phyloP scores from a whole-genome alignment of 345 rosid genomes.

The Gossypium turneri region DNA sequence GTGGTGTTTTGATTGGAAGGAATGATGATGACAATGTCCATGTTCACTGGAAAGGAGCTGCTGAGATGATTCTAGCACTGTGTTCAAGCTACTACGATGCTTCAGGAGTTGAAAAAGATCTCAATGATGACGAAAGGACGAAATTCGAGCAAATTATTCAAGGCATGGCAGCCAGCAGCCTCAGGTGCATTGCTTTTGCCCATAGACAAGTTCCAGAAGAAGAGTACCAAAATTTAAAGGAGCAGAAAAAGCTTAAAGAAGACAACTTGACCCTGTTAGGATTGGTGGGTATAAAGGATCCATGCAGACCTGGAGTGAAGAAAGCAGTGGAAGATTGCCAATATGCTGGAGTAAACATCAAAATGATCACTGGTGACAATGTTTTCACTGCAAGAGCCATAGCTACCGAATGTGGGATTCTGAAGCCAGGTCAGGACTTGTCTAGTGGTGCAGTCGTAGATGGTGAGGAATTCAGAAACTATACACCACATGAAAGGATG shows the following conservation, averaged over 20 bases:
- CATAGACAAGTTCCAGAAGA: neutral
- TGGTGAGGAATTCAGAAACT: conserved; percentile 1
- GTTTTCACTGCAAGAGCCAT: conserved; percentile 11
- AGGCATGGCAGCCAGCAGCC: conserved; percentile 6
- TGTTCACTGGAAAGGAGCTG: conserved; percentile 9
- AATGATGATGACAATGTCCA: neutral
- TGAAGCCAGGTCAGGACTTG: conserved; percentile 1
- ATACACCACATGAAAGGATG: neutral
- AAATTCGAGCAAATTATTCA: conserved; percentile 6
- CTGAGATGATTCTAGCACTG: conserved; percentile 2
- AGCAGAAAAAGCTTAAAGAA: conserved; percentile 3
- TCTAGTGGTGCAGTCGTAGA: neutral
- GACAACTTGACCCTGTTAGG: conserved; percentile 1
- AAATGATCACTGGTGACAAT: conserved; percentile 10
- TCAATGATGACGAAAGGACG: neutral
- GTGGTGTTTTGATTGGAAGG: neutral
- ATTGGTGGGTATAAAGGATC: conserved; percentile 5
- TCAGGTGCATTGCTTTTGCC: conserved; percentile 14
- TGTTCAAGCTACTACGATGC: conserved; percentile 10
- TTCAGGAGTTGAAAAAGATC: neutral
- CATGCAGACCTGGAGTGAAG: conserved; percentile 8
- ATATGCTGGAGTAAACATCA: conserved; percentile 5
- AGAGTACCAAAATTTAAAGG: neutral
- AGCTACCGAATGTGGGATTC: conserved; percentile 10
- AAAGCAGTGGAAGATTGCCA: conserved; percentile 10